Percentiles rank a stretch among this genome's conserved stretches.
Evolutionary conservation across 2,329 filamentous ascomycete genomes (phyloP).

Genomic region (Taxawa tesnikishii): DNA sequence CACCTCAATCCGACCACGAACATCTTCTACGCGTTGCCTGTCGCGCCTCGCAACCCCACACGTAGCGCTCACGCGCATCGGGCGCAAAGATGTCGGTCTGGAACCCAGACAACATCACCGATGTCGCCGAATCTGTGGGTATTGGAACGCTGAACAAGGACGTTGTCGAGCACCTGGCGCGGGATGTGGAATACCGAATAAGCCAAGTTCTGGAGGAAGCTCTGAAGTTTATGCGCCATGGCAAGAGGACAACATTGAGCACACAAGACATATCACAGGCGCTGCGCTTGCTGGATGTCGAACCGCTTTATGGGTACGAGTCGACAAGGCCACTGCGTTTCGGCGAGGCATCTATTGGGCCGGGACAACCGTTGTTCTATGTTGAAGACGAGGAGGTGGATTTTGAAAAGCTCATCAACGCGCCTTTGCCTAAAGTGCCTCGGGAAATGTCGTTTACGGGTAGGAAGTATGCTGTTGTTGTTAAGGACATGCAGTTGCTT

Average conservation of each 20-base stretch:
- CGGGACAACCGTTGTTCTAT: slow-evolving; percentile 90
- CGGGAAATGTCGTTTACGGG: slow-evolving; percentile 86
- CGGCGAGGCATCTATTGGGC: slow-evolving; percentile 85
- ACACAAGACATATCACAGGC: slow-evolving; percentile 86
- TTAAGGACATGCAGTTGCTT: too few relatives aligned
- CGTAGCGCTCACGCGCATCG: background rate
- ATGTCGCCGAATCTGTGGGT: slow-evolving; percentile 92
- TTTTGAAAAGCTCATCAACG: slow-evolving; percentile 98
- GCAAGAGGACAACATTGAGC: slow-evolving; percentile 71
- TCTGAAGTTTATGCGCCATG: slow-evolving; percentile 90
- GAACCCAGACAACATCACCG: slow-evolving; percentile 92
- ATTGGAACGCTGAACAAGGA: slow-evolving; percentile 73
- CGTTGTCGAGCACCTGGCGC: slow-evolving; percentile 72
- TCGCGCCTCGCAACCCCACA: too few relatives aligned
- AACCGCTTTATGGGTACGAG: slow-evolving; percentile 94
- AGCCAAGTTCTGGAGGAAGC: slow-evolving; percentile 89
- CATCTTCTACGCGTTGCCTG: too few relatives aligned
- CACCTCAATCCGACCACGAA: too few relatives aligned
- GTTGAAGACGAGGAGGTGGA: slow-evolving; percentile 98
- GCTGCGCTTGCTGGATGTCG: slow-evolving; percentile 74
- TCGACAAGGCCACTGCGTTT: slow-evolving; percentile 79
- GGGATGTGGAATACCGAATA: slow-evolving; percentile 91
- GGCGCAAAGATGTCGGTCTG: slow-evolving; percentile 52
- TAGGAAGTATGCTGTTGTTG: slow-evolving; percentile 32
- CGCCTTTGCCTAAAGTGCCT: slow-evolving; percentile 85